A percentile compares a stretch with the other conserved stretches of the same genome.
These are phyloP conservation scores for Spencermartinsiella europaea DNA, from an alignment of 805 yeast species.

Conservation along the genomic window DNA sequence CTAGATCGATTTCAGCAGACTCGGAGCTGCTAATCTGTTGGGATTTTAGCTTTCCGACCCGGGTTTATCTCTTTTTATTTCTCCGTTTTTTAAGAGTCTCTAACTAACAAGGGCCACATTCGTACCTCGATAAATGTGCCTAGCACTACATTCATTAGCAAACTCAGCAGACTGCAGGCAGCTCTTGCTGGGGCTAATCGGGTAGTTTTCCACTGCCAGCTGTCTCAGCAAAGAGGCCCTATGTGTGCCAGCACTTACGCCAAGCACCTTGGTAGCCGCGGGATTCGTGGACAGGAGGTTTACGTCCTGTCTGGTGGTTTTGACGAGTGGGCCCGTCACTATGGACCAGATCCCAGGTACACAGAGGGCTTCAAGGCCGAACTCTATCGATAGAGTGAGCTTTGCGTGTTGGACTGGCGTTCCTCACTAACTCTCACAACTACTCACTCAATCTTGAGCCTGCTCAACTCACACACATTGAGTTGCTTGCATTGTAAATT, in stretches of 20 bases:
- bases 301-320: slow-evolving; percentile 84
- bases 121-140: slow-evolving; percentile 53
- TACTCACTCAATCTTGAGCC: no score
- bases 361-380: slow-evolving; percentile 21
- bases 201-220: slow-evolving; percentile 85
- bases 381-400: slow-evolving; percentile 10
- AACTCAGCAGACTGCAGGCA: slow-evolving; percentile 37
- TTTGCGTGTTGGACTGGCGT: no score
- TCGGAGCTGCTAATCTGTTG: no score
- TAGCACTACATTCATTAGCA: slow-evolving; percentile 39
- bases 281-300: slow-evolving; percentile 39
- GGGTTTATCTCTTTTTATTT: no score
- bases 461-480: no score
- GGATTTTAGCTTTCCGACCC: no score
- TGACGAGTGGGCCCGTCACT: slow-evolving; percentile 69
- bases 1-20: no score
- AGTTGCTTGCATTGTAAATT: no score
- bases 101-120: slow-evolving; percentile 51
- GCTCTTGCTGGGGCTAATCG: slow-evolving; percentile 38
- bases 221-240: slow-evolving; percentile 91
- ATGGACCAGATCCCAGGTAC: slow-evolving; percentile 43
- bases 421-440: no score
- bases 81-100: no score
- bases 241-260: slow-evolving; percentile 64
- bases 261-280: slow-evolving; percentile 36